Percentiles rank a stretch among this genome's conserved stretches.
These are phyloP conservation scores for Ascochyta rabiei DNA, from an alignment of 2,329 filamentous ascomycete species.

Conservation along the genomic window DNA sequence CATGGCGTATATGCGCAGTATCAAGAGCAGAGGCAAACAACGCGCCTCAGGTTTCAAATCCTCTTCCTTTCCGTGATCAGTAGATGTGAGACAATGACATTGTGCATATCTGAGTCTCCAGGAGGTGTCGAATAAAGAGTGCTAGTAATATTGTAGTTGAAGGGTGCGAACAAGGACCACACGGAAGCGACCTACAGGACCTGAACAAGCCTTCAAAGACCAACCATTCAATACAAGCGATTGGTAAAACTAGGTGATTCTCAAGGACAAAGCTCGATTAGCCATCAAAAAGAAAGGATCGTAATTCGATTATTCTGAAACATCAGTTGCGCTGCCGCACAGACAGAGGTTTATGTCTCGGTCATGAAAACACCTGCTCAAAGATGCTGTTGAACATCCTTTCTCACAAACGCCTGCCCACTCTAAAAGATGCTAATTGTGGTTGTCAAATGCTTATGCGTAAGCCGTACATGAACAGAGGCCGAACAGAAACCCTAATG, in stretches of 20 bases:
- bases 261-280: neutral
- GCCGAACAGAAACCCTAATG: neutral
- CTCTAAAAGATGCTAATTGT: conserved; percentile 11
- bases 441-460: conserved; percentile 5
- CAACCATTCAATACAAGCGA: neutral
- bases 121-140: neutral
- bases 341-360: conserved; percentile 1
- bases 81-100: neutral
- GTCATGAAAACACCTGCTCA: conserved; percentile 1
- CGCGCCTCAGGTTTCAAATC: neutral
- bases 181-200: no score
- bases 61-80: neutral
- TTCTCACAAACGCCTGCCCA: conserved; percentile 7
- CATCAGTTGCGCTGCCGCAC: neutral
- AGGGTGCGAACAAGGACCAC: neutral
- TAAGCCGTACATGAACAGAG: conserved; percentile 9
- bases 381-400: conserved; percentile 1
- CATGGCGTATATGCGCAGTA: neutral
- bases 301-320: conserved; percentile 6
- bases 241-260: neutral
- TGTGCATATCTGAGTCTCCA: neutral
- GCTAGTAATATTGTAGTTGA: neutral
- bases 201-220: no score
- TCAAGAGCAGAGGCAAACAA: neutral
- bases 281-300: neutral